Base-by-base conservation (phyloP, 1,284 basidiomycete genomes). In the Pseudozyma sp. region DNA sequence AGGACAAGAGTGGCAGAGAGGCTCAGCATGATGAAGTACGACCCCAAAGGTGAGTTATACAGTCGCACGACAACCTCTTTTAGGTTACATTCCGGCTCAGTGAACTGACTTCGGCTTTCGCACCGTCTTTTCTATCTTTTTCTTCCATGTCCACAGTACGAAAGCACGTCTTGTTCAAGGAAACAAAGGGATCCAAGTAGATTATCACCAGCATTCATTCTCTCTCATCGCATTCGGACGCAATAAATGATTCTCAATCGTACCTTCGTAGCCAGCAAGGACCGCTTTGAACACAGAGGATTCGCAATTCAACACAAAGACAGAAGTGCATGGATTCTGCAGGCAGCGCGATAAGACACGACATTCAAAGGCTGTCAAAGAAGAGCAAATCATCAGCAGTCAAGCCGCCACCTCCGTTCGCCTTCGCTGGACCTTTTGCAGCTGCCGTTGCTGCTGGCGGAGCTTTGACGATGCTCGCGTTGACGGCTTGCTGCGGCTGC, bases 21-120 rank as follows among this genome's bases (percentile, higher is more conserved):
- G 52, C 73, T 84, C 39, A 72, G 70, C 47, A 76, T 83, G 80
- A 81, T 81, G 72, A 84, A 84, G 67, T 84, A 83, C 64, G 83
- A 84, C 42, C 83, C 83, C n/a, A 74, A 75, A 54, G 78, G 83
- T 84, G 68, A 55, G 60, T 21, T 16, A 7, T 35, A n/a, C n/a
- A 12, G 12, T 5, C 3, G 12, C n/a, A 11, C 6, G 35, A 4
- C 21, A 12, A 31, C 9, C 3, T n/a, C 6, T 1, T 18, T 10
- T 16, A 0, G 11, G 4, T 34, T 2, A 34, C 10, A 0, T 21
- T n/a, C 21, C 12, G 40, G 25, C 31, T 19, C 53, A 18, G 34
- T 5, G 21, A 16, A 45, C 34, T 45, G 12, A 47, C 12, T 2
- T n/a, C 4, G 12, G 5, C n/a, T 45, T 45, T 14, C n/a, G 1